Conservation (phyloP, 257 asterid genomes). For the Ocimum tenuiflorum region DNA sequence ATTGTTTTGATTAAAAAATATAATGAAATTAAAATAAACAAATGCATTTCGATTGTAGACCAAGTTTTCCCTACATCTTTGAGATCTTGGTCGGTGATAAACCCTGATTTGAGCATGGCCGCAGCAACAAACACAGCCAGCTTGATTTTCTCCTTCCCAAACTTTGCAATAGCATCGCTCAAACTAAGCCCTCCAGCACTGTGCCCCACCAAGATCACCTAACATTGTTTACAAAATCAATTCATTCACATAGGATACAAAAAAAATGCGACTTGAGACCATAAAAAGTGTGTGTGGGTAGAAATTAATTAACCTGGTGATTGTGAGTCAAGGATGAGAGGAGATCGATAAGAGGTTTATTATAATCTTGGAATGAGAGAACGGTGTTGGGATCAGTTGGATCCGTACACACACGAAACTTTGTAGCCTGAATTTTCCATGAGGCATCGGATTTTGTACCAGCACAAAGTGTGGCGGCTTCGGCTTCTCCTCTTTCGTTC, state of each 20-base stretch:
- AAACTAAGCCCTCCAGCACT: slow-evolving; percentile 83
- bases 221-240: background rate
- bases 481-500: too few relatives aligned
- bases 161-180: slow-evolving; percentile 52
- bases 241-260: too few relatives aligned
- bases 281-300: too few relatives aligned
- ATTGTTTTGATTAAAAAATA: too few relatives aligned
- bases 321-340: slow-evolving; percentile 35
- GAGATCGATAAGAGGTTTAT: slow-evolving; percentile 62
- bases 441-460: too few relatives aligned
- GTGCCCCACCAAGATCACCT: slow-evolving; percentile 89
- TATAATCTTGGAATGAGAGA: slow-evolving; percentile 52
- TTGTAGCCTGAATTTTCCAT: too few relatives aligned
- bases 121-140: slow-evolving; percentile 68
- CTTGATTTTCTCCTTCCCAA: slow-evolving; percentile 48
- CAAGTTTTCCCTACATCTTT: too few relatives aligned
- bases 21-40: too few relatives aligned
- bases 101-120: slow-evolving; percentile 66
- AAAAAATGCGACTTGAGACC: too few relatives aligned
- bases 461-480: too few relatives aligned
- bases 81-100: slow-evolving; percentile 40
- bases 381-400: slow-evolving; percentile 59
- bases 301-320: too few relatives aligned
- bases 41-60: too few relatives aligned
- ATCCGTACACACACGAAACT: slow-evolving; percentile 70